These are phyloP conservation scores for Aspergillus panamensis DNA, from an alignment of 495 filamentous ascomycete genomes.

Conservation along the genomic window DNA sequence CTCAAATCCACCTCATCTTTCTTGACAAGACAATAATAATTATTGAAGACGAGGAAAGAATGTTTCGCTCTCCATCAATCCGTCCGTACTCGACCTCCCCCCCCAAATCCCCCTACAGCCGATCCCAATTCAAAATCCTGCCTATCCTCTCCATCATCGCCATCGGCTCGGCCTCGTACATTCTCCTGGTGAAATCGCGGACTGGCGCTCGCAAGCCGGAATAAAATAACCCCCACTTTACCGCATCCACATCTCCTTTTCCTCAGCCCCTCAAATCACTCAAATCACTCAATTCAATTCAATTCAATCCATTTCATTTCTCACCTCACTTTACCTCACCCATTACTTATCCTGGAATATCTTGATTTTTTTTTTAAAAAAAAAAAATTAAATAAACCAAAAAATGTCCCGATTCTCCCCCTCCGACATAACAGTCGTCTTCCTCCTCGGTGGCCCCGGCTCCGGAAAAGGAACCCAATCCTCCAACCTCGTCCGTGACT, in stretches of 20 bases:
- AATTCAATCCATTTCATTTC: not conserved
- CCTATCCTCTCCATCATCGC: conserved; percentile 61
- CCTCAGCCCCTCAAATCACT: not conserved
- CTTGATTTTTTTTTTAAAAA: not conserved
- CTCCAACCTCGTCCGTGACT: conserved; percentile 80
- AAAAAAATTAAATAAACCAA: conserved; percentile 16
- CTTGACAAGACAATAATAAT: not conserved
- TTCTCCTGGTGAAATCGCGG: conserved; percentile 58
- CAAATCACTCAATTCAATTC: too few relatives aligned
- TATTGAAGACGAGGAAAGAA: not conserved
- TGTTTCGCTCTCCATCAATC: conserved; percentile 3
- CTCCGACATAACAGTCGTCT: conserved; percentile 78
- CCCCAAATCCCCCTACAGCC: conserved; percentile 30
- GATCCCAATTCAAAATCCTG: conserved; percentile 58
- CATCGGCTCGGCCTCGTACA: conserved; percentile 57
- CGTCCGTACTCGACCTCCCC: conserved; percentile 19
- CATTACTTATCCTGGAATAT: not conserved
- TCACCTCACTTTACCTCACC: not conserved
- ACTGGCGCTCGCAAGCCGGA: conserved; percentile 34
- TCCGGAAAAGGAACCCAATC: conserved; percentile 71
- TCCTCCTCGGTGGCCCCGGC: conserved; percentile 55
- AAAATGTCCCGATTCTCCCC: conserved; percentile 64
- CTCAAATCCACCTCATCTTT: not conserved
- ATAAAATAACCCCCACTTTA: conserved; percentile 14
- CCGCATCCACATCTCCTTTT: conserved; percentile 6